Conservation (phyloP, 1,139 yeast genomes). For the Hyphopichia pseudoburtonii region DNA sequence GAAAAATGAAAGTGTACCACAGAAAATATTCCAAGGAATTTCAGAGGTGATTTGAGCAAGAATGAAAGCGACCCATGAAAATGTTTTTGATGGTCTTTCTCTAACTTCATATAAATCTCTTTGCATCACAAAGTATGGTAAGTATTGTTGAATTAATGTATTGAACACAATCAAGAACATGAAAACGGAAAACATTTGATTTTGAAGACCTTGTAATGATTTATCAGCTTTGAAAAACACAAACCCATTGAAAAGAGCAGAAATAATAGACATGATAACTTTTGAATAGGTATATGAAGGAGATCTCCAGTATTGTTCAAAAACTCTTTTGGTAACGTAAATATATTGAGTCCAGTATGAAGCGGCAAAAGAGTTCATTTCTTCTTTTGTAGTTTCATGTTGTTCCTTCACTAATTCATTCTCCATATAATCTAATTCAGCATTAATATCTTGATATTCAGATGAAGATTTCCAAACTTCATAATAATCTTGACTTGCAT, state of each 20-base stretch:
- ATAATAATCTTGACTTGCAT: conserved; percentile 33
- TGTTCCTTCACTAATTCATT: conserved; percentile 28
- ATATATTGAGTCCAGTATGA: conserved; percentile 25
- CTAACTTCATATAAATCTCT: conserved; percentile 40
- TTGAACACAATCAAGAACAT: conserved; percentile 49
- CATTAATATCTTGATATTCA: conserved; percentile 22
- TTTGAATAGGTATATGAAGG: conserved; percentile 42
- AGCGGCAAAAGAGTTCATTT: conserved; percentile 25
- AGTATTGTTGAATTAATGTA: conserved; percentile 55
- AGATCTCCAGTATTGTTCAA: conserved; percentile 45
- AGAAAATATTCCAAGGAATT: conserved; percentile 68
- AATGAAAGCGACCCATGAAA: conserved; percentile 36
- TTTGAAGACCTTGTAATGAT: conserved; percentile 42
- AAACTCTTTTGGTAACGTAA: conserved; percentile 24
- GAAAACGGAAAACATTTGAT: conserved; percentile 55
- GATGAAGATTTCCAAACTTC: conserved; percentile 35
- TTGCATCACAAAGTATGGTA: conserved; percentile 32
- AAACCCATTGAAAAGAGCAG: conserved; percentile 50
- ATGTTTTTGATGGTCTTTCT: conserved; percentile 32
- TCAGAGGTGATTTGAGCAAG: conserved; percentile 69
- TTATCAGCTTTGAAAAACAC: conserved; percentile 35
- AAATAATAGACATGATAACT: conserved; percentile 31
- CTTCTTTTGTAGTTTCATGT: conserved; percentile 20
- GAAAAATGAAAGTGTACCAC: conserved; percentile 67
- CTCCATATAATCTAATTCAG: conserved; percentile 27